A percentile compares a stretch with the other conserved stretches of the same genome.
Conservation (phyloP, 169 alveolate genomes). For the Fabrea salina region DNA sequence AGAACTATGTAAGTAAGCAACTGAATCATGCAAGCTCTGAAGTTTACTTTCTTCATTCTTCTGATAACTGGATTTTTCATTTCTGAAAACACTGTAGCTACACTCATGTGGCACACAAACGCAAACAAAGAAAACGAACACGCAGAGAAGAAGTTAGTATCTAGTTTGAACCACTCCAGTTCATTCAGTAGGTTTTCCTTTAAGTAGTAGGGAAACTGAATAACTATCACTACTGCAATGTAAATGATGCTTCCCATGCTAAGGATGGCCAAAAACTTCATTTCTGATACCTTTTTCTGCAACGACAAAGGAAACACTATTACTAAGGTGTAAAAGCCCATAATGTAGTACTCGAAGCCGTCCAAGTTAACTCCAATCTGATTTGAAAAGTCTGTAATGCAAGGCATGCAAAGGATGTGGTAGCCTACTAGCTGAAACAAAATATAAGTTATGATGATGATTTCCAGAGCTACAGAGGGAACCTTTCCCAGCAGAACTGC, state of each 20-base stretch:
- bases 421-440: conserved; percentile 3
- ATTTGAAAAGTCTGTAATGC: not conserved
- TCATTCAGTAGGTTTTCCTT: not conserved
- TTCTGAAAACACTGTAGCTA: conserved; percentile 27
- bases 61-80: not conserved
- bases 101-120: conserved; percentile 26
- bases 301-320: conserved; percentile 13
- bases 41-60: conserved; percentile 8
- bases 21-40: not conserved
- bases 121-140: conserved; percentile 16
- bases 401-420: not conserved
- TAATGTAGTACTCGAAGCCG: not conserved
- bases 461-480: not conserved
- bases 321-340: not conserved
- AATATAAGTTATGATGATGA: not conserved
- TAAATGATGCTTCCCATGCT: conserved; percentile 22
- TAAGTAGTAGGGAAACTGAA: not conserved
- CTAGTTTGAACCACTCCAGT: not conserved
- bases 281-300: not conserved
- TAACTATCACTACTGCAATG: not conserved
- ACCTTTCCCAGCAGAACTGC: conserved; percentile 8
- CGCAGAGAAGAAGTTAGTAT: conserved; percentile 12
- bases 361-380: not conserved
- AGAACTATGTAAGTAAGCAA: not conserved
- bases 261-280: not conserved